Base-by-base conservation (phyloP, 2,329 filamentous ascomycete genomes). In the Colletotrichum costaricense region DNA sequence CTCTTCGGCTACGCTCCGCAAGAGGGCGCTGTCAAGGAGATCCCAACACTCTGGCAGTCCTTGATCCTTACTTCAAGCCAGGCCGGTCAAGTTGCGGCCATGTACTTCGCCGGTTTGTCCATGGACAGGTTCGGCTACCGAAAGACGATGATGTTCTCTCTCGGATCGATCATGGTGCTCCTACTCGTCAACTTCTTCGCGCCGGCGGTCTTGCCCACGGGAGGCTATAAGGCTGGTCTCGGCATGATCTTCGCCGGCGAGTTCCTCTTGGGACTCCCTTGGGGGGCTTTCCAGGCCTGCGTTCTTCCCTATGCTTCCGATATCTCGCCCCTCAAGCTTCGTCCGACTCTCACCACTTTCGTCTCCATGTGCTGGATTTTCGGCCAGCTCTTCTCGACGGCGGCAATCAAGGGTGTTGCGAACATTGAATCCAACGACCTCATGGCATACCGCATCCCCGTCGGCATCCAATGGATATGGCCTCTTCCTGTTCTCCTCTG, bases 21-120 rank as follows among this genome's bases (percentile, higher is more conserved):
- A 16, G 38, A 56, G 2, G 66, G 80, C 46, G 79, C 77, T 5
- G 75, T 75, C 11, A 84, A 83, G 59, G 79, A 83, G 74, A 78
- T 87, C 22, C 78, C 81, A 2, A 81, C 82, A 1, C 75, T 81
- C 7, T 87, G 85, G 85, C 85, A 87, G 73, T 80, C 83, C 5
- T 83, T 56, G 26, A 74, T 74, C 14, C 63, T 56, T n/a, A 54
- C 55, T 52, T 38, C 54, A 7, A 56, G 57, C 19, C 68, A 71
- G 33, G 14, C 28, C 7, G 72, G 72, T 16, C 72, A 74, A 22
- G 12, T 74, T 14, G 12, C 24, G 4, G 72, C 62, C 46, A 67
- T 74, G 46, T 72, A 60, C 9, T 52, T 72, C 6, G 42, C 72
- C 19, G 72, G 68, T 16, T 16, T 57, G 22, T 30, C 42, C 42